Conservation (phyloP, 805 yeast species). For the Pichia manshurica region DNA sequence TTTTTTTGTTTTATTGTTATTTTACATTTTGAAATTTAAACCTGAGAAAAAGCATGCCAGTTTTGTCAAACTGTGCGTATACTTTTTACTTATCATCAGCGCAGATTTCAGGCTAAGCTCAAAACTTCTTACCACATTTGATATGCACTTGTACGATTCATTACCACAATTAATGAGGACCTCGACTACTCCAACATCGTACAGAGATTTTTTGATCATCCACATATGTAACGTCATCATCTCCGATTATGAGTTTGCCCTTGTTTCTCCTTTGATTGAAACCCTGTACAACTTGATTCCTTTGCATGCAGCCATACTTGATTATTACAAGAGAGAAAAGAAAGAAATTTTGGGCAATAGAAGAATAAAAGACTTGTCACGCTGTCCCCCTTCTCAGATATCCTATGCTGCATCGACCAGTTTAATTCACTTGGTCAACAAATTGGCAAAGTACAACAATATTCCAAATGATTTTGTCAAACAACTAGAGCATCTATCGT, state of each 20-base stretch:
- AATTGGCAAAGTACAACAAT: constrained; percentile 33
- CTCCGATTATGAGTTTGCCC: constrained; percentile 28
- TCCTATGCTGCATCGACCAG: constrained; percentile 46
- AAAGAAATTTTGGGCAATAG: constrained; percentile 17
- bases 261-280: constrained; percentile 49
- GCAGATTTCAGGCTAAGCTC: constrained; percentile 32
- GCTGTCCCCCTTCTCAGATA: constrained; percentile 30
- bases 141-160: constrained; percentile 36
- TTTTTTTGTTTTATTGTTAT: constrained; percentile 47
- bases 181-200: constrained; percentile 38
- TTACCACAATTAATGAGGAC: constrained; percentile 49
- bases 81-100: constrained; percentile 46
- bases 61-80: constrained; percentile 46
- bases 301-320: constrained; percentile 16
- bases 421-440: constrained; percentile 39
- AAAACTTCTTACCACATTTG: constrained; percentile 42
- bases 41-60: constrained; percentile 34
- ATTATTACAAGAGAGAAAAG: constrained; percentile 2
- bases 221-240: constrained; percentile 43
- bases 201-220: constrained; percentile 57
- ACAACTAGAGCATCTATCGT: constrained; percentile 52
- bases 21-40: constrained; percentile 49
- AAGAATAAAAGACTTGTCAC: constrained; percentile 10
- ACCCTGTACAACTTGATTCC: constrained; percentile 57
- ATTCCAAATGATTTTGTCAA: constrained; percentile 32